Conservation (phyloP, 768 basidiomycete genomes). For the Pleurotus eryngii region DNA sequence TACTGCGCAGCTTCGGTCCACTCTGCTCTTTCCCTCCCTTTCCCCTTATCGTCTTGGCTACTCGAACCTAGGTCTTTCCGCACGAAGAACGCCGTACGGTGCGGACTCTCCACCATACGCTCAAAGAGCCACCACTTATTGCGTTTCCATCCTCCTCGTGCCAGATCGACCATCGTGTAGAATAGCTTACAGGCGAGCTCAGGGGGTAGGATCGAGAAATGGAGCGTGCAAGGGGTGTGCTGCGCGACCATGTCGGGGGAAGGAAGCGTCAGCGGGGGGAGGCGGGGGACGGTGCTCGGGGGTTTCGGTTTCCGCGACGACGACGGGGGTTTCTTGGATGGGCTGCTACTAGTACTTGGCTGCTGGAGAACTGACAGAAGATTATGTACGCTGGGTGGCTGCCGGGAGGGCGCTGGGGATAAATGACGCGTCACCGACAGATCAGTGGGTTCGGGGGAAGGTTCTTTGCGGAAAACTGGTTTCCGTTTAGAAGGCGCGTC, state of each 20-base stretch:
- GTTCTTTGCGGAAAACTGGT: background rate
- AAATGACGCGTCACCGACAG: background rate
- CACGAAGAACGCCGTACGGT: conserved; percentile 76
- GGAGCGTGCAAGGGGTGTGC: conserved; percentile 75
- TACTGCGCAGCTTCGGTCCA: conserved; percentile 75
- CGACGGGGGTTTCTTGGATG: background rate
- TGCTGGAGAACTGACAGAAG: conserved; percentile 57
- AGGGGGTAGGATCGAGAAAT: conserved; percentile 63
- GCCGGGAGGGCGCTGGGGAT: background rate
- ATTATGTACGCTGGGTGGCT: conserved; percentile 27
- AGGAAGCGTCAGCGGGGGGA: conserved; percentile 60
- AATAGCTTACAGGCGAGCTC: conserved; percentile 76
- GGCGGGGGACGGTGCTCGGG: conserved; percentile 30
- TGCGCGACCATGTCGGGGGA: conserved; percentile 61
- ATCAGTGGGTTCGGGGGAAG: background rate
- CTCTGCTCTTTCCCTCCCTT: background rate
- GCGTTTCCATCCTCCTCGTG: conserved; percentile 46
- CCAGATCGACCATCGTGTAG: conserved; percentile 58
- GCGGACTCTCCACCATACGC: conserved; percentile 77
- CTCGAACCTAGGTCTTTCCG: conserved; percentile 44
- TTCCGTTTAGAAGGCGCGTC: conserved; percentile 16
- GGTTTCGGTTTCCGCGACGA: conserved; percentile 23
- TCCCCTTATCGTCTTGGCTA: conserved; percentile 31
- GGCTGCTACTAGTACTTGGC: conserved; percentile 9
- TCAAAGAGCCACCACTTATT: conserved; percentile 89